These are phyloP conservation scores for Tolypocladium guangdongense DNA, from an alignment of 2,329 filamentous ascomycete species.

Conservation along the genomic window DNA sequence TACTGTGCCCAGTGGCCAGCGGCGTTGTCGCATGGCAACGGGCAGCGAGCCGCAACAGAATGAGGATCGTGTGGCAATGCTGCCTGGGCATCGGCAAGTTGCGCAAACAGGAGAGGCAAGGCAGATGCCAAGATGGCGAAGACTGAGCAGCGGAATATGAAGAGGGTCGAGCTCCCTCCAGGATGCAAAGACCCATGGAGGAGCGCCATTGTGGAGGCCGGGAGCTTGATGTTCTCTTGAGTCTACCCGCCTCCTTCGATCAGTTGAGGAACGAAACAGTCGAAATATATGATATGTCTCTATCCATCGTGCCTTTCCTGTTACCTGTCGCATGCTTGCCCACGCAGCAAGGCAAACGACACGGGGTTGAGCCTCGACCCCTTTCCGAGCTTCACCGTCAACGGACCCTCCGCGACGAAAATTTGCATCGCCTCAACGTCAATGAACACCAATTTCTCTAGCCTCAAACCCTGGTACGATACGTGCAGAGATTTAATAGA, in stretches of 20 bases:
- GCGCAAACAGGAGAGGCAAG: not conserved
- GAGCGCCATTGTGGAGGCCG: not conserved
- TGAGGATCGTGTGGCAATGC: not conserved
- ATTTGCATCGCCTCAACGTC: not conserved
- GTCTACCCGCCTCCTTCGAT: too few species aligned
- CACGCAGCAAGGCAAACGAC: not conserved
- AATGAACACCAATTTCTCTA: too few species aligned
- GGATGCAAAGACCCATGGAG: not conserved
- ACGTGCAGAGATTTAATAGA: too few species aligned
- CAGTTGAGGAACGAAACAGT: not conserved
- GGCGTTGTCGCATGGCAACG: not conserved
- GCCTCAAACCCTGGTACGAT: too few species aligned
- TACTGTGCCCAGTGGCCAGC: not conserved
- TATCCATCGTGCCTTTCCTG: not conserved
- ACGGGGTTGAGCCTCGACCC: not conserved
- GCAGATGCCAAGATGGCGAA: not conserved
- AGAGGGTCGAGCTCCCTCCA: not conserved
- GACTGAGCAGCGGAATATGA: not conserved
- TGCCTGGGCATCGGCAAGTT: not conserved
- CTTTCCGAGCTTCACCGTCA: not conserved
- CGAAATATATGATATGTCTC: not conserved
- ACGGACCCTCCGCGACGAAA: not conserved
- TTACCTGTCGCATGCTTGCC: not conserved
- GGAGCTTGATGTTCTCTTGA: not conserved
- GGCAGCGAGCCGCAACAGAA: not conserved